Conservation (phyloP, 306 rosid species). For the Canavalia gladiata region DNA sequence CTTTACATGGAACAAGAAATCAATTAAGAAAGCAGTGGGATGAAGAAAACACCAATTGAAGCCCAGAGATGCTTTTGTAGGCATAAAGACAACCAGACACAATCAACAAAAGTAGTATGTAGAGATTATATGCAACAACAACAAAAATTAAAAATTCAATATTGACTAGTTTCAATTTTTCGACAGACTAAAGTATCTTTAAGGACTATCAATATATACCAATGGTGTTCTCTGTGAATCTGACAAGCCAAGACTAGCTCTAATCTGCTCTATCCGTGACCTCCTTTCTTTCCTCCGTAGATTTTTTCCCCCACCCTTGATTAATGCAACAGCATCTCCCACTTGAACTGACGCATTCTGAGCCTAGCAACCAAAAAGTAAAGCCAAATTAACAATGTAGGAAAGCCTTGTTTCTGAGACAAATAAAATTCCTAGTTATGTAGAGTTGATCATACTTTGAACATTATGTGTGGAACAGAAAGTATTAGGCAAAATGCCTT, state of each 20-base stretch:
- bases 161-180: conserved; percentile 28
- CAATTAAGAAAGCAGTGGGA: conserved; percentile 43
- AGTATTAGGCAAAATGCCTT: not conserved
- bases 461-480: conserved; percentile 24
- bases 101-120: conserved; percentile 2
- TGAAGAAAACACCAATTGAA: conserved; percentile 33
- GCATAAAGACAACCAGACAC: conserved; percentile 29
- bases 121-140: not conserved
- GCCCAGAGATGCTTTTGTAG: conserved; percentile 14
- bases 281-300: conserved; percentile 93
- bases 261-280: conserved; percentile 92
- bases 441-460: conserved; percentile 30
- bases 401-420: conserved; percentile 29
- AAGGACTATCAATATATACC: conserved; percentile 59
- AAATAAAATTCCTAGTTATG: conserved; percentile 25
- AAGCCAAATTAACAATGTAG: conserved; percentile 44
- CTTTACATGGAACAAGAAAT: conserved; percentile 58
- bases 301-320: conserved; percentile 80
- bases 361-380: conserved; percentile 48
- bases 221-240: conserved; percentile 95
- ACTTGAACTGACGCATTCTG: conserved; percentile 66
- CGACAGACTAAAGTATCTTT: not conserved
- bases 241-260: conserved; percentile 99
- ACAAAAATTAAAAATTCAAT: not conserved
- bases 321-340: conserved; percentile 94